A percentile compares a stretch with the other conserved stretches of the same genome.
These are phyloP conservation scores for Kwoniella mangroviensis DNA, from an alignment of 768 basidiomycete genomes.

Conservation along the genomic window DNA sequence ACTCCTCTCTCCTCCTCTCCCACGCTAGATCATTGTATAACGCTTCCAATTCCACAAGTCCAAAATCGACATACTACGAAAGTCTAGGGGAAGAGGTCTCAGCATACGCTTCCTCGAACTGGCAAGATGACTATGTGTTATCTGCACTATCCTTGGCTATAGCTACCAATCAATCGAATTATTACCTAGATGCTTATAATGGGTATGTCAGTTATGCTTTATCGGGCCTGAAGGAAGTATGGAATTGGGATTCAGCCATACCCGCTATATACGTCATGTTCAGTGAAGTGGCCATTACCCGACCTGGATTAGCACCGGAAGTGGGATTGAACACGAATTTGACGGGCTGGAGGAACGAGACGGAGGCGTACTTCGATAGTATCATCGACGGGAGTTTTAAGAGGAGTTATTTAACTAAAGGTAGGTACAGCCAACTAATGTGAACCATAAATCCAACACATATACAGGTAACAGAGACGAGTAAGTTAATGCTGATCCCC, in stretches of 20 bases:
- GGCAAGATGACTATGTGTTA: conserved; percentile 60
- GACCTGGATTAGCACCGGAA: conserved; percentile 62
- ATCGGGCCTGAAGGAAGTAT: conserved; percentile 64
- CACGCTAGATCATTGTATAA: conserved; percentile 77
- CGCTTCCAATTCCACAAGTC: conserved; percentile 72
- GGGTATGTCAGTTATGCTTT: conserved; percentile 69
- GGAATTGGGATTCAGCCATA: conserved; percentile 88
- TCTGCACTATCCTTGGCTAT: conserved; percentile 77
- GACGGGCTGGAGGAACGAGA: conserved; percentile 69
- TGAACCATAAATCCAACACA: not conserved
- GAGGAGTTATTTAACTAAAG: conserved; percentile 66
- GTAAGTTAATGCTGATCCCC: conserved; percentile 15
- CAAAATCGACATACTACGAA: conserved; percentile 32
- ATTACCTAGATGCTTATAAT: conserved; percentile 68
- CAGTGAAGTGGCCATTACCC: conserved; percentile 70
- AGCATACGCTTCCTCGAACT: conserved; percentile 68
- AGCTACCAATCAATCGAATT: conserved; percentile 67
- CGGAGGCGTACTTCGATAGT: conserved; percentile 76
- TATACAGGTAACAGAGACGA: not conserved
- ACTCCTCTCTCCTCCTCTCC: conserved; percentile 69
- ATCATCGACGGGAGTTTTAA: conserved; percentile 66
- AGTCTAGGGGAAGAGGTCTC: conserved; percentile 65
- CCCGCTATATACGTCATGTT: conserved; percentile 77
- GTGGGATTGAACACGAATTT: conserved; percentile 61
- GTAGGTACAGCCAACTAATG: conserved; percentile 58